Evolutionary conservation across 1,284 basidiomycete genomes (phyloP), one percentile per base, ranked within the genome.

Genomic region (Xerocomus minutiporus): DNA sequence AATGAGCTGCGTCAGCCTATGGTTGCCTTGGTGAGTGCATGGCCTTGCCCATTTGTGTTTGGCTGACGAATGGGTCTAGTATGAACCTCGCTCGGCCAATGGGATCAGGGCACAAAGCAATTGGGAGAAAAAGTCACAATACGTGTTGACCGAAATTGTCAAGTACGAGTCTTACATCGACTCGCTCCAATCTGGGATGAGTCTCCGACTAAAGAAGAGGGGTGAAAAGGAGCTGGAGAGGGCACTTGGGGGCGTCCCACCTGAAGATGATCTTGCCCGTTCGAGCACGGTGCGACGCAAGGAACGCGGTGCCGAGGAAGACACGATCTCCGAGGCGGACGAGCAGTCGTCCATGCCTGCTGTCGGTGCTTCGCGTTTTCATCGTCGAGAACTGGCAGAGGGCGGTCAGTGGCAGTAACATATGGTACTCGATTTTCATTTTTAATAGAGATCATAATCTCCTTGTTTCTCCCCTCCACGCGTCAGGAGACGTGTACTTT

Each of bases 81-180:
- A 93, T 68, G 77, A 85, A 52, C 79, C 87, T 2, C 81, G 86
- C 9, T 85, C 88, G n/a, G 70, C 80, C 25, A 93, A 91, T 61
- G 78, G 82, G 1, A 65, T 75, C 57, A 97, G 88, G 69, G 88
- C 96, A 0, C 76, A 84, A 58, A 80, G 80, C 50, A 99, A 99
- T 68, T 99, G 95, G 93, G 89, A 93, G 68, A 86, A 86, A 62
- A 94, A 91, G 67, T 91, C 88, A 8, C 85, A 91, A 64, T 91
- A 92, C 68, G 74, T 98, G 41, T 76, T 95, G 51, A 83, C 87
- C 13, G 96, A 99, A 72, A 91, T 93, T 46, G 89, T 93, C 67
- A 98, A 98, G 69, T 99, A 97, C 71, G 86, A 93, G 50, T 89
- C 88, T n/a, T 99, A 99, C 70, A 86, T 94, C 54, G 93, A 97